These are phyloP conservation scores for Saturnispora mendoncae DNA, from an alignment of 805 yeast genomes.

Conservation along the genomic window DNA sequence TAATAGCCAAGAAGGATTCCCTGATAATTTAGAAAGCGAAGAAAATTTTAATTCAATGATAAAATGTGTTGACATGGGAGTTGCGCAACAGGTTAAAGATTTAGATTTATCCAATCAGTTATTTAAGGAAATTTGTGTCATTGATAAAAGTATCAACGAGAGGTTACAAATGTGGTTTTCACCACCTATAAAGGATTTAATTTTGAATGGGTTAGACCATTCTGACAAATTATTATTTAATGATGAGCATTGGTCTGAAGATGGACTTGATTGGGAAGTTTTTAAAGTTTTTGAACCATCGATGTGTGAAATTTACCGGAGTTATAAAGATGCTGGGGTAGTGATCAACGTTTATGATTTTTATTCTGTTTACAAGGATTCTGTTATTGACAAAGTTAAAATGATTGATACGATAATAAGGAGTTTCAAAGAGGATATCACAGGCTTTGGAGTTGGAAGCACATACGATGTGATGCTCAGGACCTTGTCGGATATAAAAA, in stretches of 20 bases:
- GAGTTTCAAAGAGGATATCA: slow-evolving; percentile 5
- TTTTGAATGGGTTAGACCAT: slow-evolving; percentile 35
- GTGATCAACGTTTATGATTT: slow-evolving; percentile 32
- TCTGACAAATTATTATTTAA: slow-evolving; percentile 28
- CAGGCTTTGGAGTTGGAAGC: background rate
- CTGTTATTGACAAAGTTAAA: slow-evolving; percentile 15
- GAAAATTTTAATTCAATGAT: slow-evolving; percentile 12
- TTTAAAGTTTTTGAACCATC: slow-evolving; percentile 39
- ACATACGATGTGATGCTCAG: slow-evolving; percentile 4
- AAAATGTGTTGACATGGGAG: slow-evolving; percentile 13
- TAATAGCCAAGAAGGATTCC: slow-evolving; percentile 9
- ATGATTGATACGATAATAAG: slow-evolving; percentile 15
- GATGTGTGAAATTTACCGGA: slow-evolving; percentile 47
- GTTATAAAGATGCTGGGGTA: slow-evolving; percentile 73
- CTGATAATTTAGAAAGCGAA: slow-evolving; percentile 6
- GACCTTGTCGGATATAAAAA: slow-evolving; percentile 7
- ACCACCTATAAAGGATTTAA: slow-evolving; percentile 35
- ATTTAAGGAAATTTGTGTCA: slow-evolving; percentile 37
- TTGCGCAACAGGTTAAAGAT: slow-evolving; percentile 18
- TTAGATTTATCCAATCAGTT: slow-evolving; percentile 22
- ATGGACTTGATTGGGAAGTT: slow-evolving; percentile 21
- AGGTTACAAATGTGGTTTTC: slow-evolving; percentile 28
- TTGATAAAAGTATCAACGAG: slow-evolving; percentile 25
- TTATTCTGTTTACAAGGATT: slow-evolving; percentile 30
- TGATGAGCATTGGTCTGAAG: slow-evolving; percentile 18